Evolutionary conservation across 805 yeast genomes (phyloP).

Genomic region (Myxozyma kluyveri): DNA sequence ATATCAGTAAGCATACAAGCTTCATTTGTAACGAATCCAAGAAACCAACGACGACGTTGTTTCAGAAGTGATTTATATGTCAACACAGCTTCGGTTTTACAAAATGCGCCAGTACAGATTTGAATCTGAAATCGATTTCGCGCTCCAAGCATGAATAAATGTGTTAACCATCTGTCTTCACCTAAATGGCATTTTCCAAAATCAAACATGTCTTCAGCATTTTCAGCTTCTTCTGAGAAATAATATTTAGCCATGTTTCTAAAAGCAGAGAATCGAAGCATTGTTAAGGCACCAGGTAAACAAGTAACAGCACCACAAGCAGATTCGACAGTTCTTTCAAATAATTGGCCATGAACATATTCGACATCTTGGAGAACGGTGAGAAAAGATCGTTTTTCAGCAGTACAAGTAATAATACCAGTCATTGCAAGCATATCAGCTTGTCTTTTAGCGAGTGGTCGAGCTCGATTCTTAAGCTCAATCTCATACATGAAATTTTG

Average conservation of each 20-base stretch:
- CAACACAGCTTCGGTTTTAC: slow-evolving; percentile 27
- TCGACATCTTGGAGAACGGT: slow-evolving; percentile 24
- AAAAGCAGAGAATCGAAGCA: slow-evolving; percentile 26
- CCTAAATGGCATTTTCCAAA: slow-evolving; percentile 27
- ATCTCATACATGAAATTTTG: slow-evolving; percentile 21
- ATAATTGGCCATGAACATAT: slow-evolving; percentile 27
- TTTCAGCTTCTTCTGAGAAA: slow-evolving; percentile 24
- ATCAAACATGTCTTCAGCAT: slow-evolving; percentile 24
- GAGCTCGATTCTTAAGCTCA: slow-evolving; percentile 13
- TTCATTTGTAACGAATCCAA: slow-evolving; percentile 26
- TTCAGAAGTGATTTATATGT: slow-evolving; percentile 16
- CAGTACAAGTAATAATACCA: slow-evolving; percentile 27
- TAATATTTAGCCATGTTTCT: slow-evolving; percentile 23
- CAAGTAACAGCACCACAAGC: slow-evolving; percentile 28
- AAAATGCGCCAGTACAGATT: slow-evolving; percentile 26
- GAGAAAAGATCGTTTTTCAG: slow-evolving; percentile 15
- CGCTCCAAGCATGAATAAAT: slow-evolving; percentile 28
- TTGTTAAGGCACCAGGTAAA: slow-evolving; percentile 28
- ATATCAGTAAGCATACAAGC: slow-evolving; percentile 28
- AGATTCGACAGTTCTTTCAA: slow-evolving; percentile 25
- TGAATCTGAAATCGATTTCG: slow-evolving; percentile 24
- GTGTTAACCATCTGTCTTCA: slow-evolving; percentile 28
- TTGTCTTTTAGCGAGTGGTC: not conserved
- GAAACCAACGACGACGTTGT: slow-evolving; percentile 28
- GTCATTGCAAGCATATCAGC: slow-evolving; percentile 28